These are phyloP conservation scores for Chytriomyces sp. DNA, from an alignment of 192 early-diverging fungal genomes.

Conservation along the genomic window DNA sequence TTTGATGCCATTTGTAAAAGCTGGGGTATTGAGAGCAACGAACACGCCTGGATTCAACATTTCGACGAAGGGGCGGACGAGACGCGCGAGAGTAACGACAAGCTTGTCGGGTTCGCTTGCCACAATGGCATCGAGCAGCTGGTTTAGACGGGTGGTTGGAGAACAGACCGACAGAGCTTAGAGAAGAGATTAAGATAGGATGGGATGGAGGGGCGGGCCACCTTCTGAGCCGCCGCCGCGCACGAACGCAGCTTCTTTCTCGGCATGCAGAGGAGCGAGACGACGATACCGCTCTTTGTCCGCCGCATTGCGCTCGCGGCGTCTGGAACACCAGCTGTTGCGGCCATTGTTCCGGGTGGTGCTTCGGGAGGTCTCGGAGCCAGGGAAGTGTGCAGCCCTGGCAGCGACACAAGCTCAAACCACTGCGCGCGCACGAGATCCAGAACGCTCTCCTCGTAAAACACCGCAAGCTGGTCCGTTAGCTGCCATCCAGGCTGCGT, in stretches of 20 bases:
- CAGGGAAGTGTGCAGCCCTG: not conserved
- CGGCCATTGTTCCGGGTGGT: not conserved
- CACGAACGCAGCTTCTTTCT: conserved; percentile 10
- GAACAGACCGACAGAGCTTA: not conserved
- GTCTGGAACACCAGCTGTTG: not conserved
- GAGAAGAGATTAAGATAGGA: not conserved
- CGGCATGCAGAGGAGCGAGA: conserved; percentile 9
- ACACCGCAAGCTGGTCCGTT: not conserved
- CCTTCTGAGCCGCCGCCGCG: not conserved
- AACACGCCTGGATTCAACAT: conserved; percentile 7
- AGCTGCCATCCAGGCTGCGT: not conserved
- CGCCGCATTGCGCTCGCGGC: not conserved
- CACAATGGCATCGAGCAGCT: conserved; percentile 17
- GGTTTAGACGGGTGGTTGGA: not conserved
- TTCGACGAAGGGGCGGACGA: conserved; percentile 10
- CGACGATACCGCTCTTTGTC: not conserved
- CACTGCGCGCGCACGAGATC: not conserved
- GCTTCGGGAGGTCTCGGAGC: not conserved
- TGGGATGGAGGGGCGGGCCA: not conserved
- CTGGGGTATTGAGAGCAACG: not conserved
- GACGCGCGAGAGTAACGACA: not conserved
- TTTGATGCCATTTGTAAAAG: no score
- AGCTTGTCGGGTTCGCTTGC: conserved; percentile 8
- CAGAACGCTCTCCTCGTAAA: not conserved
- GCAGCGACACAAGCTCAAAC: not conserved